Base-by-base conservation (phyloP, 2,329 filamentous ascomycete species). In the Sarocladiaceae sp. region DNA sequence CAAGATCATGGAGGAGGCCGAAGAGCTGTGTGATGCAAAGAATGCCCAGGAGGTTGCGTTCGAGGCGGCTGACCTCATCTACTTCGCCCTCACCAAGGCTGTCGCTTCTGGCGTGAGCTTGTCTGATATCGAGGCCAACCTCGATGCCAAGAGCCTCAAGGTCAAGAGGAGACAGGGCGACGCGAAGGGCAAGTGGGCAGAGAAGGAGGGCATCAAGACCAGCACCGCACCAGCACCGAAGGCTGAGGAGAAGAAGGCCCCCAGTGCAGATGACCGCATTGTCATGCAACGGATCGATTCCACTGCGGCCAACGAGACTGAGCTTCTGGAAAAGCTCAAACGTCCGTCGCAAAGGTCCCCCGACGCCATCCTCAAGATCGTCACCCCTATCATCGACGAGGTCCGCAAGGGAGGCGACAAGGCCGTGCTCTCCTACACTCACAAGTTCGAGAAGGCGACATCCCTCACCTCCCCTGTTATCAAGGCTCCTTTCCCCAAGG, bases 1-100 rank as follows among this genome's bases (percentile, higher is more conserved):
- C 3, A 98, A 98, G 74, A 96, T 98, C 45, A 94, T 97, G 82
- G 93, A 98, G 65, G 93, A 98, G 64, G 93, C 93, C 0, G 87
- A 94, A 58, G 93, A 98, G 68, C 75, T 98, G 33, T 96, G 91
- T 58, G 82, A 93, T 51, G 91, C 93, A 13, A 82, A 81, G 52
- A 83, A 81, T 0, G 85, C 86, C 48, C 76, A 90, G 50, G 86
- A 97, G 12, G 78, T 95, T 50, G 88, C 93, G 2, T 95, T 95
- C 51, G 93, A 98, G 65, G 89, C 93, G 7, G 93, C 93, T 0
- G 93, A 98, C 59, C 70, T 98, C 45, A 82, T 98, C 44, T 98
- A 97, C 69, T 98, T 98, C 70, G 88, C 91, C 6, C 69, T 98
- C 45, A 88, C 93, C 18, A 94, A 90, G 65, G 95, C 89, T 47